Evolutionary conservation across 2,329 filamentous ascomycete species (phyloP).

Genomic region (Bisporella sp.): DNA sequence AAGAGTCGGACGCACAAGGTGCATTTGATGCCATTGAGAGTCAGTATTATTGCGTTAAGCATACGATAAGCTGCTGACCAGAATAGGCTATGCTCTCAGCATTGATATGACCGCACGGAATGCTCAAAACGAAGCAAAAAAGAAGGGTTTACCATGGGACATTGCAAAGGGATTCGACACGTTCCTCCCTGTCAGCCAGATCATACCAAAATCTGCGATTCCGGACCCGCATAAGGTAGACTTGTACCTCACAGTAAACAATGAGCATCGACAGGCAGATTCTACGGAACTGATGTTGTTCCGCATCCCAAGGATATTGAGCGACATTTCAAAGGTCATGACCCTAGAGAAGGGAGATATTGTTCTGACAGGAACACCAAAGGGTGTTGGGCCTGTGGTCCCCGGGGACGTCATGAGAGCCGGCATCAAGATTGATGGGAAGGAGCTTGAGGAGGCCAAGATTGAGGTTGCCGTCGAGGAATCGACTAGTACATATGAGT

Average conservation of each 20-base stretch:
- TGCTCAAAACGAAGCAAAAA: slow-evolving; percentile 93
- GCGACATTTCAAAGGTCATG: slow-evolving; percentile 93
- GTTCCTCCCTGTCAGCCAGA: slow-evolving; percentile 78
- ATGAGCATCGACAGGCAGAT: slow-evolving; percentile 70
- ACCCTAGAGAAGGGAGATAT: slow-evolving; percentile 87
- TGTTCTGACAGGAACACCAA: slow-evolving; percentile 92
- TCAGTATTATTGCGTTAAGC: slow-evolving; percentile 30
- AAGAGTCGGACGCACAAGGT: slow-evolving; percentile 64
- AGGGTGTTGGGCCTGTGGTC: slow-evolving; percentile 82
- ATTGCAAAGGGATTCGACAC: slow-evolving; percentile 98
- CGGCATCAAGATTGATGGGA: slow-evolving; percentile 70
- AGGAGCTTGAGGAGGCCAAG: slow-evolving; percentile 76
- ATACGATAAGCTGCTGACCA: slow-evolving; percentile 1
- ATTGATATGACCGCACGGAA: slow-evolving; percentile 99
- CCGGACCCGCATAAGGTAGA: slow-evolving; percentile 83
- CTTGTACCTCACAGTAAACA: slow-evolving; percentile 80
- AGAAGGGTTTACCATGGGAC: slow-evolving; percentile 91
- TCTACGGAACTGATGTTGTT: slow-evolving; percentile 94
- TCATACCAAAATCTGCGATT: slow-evolving; percentile 74
- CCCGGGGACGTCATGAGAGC: slow-evolving; percentile 84
- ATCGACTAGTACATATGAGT: slow-evolving; percentile 69
- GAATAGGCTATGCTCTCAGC: slow-evolving; percentile 71
- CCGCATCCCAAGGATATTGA: slow-evolving; percentile 77
- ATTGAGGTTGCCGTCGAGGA: slow-evolving; percentile 82
- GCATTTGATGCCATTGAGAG: slow-evolving; percentile 78